Evolutionary conservation across 495 filamentous ascomycete species (phyloP), one percentile per base, ranked within the genome.

Genomic region (Hypoxylon perforatum): DNA sequence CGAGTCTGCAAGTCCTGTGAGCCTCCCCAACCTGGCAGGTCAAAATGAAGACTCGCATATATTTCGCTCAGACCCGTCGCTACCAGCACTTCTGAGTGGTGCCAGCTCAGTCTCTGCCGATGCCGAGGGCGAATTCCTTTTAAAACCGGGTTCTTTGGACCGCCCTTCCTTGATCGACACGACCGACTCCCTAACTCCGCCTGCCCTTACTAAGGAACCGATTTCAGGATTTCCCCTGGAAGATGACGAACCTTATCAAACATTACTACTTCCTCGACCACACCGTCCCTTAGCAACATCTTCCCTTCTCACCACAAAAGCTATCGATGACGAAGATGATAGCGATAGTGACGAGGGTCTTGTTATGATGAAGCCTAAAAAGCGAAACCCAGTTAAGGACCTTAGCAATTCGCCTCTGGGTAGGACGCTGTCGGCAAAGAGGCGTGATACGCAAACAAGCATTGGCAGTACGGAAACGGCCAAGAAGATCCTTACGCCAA

Each of bases 61-160:
- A 38, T 91, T 87, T 71, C 86, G 84, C 36, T 91, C 90, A 14
- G 88, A 92, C 63, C 90, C 91, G 12, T 92, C 90, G 41, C 83
- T 93, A 5, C 91, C 91, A 2, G 91, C 91, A 38, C 84, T 93
- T 5, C 80, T 92, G 12, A 92, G 90, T 28, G 87, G 90, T n/a
- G 89, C 90, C n/a, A 91, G 90, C 23, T 93, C 91, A n/a, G 78
- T 92, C 17, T 92, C 88, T 17, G 87, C 80, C 11, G 83, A 86
- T 42, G 71, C 79, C 1, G 86, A 87, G 65, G 83, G 80, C 5
- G 84, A 87, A 28, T 82, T 85, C 42, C 75, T 86, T 12, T 69
- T 78, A 51, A 73, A 75, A n/a, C 84, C 84, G 5, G 83, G 83
- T 3, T 71, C 79, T 5, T 68, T 82, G 25, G 70, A 73, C 42